A percentile compares a stretch with the other conserved stretches of the same genome.
Evolutionary conservation across 2,329 filamentous ascomycete genomes (phyloP).

Genomic region (Paecilomyces variotii): DNA sequence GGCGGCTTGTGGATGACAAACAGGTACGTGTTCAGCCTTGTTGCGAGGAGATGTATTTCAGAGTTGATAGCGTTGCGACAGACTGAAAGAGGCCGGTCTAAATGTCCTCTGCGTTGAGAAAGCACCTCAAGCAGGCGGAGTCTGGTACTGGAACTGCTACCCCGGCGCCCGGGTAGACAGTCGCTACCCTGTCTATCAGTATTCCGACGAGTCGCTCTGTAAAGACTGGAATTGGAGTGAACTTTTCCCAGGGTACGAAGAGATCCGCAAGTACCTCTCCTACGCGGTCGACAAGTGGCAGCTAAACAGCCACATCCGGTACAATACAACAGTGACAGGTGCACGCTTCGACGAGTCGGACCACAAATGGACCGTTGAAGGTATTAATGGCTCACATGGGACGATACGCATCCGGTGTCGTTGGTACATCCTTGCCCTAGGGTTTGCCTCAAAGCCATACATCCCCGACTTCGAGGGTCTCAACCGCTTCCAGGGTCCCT

Average conservation of each 20-base stretch:
- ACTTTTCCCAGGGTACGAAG: constrained; percentile 21
- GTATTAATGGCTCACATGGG: no score
- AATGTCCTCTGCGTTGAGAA: no score
- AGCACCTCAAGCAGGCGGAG: constrained; percentile 32
- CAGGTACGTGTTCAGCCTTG: no score
- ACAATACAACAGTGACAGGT: constrained; percentile 35
- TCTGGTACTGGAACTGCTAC: constrained; percentile 52
- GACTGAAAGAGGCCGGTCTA: no score
- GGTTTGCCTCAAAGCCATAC: no score
- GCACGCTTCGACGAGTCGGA: constrained; percentile 32
- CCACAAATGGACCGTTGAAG: constrained; percentile 41
- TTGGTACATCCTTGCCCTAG: no score
- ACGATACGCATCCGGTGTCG: no score
- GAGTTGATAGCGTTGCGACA: no score
- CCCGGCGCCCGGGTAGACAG: constrained; percentile 49
- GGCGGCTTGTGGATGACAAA: no score
- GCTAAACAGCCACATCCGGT: constrained; percentile 38
- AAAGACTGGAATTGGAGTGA: constrained; percentile 39
- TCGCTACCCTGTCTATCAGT: constrained; percentile 47
- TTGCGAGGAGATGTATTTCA: no score
- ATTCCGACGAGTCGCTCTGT: constrained; percentile 43
- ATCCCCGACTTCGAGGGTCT: no score
- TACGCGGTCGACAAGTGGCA: constrained; percentile 39
- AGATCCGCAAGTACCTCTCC: constrained; percentile 41
- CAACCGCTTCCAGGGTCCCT: no score